Conservation (phyloP, 257 asterid genomes). For the Solanum phureja region DNA sequence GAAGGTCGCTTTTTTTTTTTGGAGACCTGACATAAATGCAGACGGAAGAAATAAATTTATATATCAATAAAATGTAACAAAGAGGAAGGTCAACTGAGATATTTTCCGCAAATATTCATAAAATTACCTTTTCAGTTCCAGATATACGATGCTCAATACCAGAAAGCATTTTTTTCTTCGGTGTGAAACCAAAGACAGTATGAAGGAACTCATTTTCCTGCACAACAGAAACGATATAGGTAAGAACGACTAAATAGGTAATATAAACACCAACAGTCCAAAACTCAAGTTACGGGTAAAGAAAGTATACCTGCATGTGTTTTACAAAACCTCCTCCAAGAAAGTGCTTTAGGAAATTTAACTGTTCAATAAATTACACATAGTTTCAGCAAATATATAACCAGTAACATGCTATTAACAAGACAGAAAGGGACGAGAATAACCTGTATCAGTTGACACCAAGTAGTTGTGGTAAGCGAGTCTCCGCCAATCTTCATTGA, state of each 20-base stretch:
- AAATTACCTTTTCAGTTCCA: slow-evolving; percentile 52
- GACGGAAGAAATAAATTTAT: background rate
- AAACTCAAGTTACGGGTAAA: background rate
- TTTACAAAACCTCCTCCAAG: slow-evolving; percentile 95
- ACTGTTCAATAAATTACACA: slow-evolving; percentile 24
- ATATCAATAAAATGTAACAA: background rate
- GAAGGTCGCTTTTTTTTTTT: background rate
- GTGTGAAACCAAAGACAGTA: slow-evolving; percentile 60
- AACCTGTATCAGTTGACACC: slow-evolving; percentile 81
- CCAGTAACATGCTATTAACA: background rate
- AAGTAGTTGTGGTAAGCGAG: slow-evolving; percentile 43
- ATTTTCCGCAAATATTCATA: background rate
- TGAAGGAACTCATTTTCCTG: slow-evolving; percentile 91
- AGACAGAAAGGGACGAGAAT: background rate
- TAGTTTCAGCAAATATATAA: background rate
- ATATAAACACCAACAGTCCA: background rate
- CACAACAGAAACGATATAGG: background rate
- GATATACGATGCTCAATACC: slow-evolving; percentile 45
- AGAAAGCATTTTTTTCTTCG: slow-evolving; percentile 46
- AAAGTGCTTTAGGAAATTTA: slow-evolving; percentile 78
- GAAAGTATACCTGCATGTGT: slow-evolving; percentile 76
- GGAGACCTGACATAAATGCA: background rate
- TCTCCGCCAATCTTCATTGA: slow-evolving; percentile 75
- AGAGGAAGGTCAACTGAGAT: background rate
- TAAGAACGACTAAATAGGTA: background rate